phyloP scores from a whole-genome alignment of 345 rosid species.

The Camelina laxa region DNA sequence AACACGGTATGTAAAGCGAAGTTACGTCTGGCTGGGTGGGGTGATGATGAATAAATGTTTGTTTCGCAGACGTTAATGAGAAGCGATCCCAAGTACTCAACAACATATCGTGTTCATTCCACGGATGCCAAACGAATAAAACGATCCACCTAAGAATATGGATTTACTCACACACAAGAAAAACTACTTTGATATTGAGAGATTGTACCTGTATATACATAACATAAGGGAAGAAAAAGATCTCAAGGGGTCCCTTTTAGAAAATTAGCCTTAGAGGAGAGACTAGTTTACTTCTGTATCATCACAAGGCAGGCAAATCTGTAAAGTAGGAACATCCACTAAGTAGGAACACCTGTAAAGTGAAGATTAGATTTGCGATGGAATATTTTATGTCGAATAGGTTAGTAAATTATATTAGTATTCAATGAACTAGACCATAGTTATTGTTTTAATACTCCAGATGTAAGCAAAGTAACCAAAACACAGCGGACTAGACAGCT shows the following conservation, averaged over 20 bases:
- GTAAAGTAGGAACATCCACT: slow-evolving; percentile 12
- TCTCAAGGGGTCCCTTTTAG: neutral
- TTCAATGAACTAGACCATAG: neutral
- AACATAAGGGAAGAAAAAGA: neutral
- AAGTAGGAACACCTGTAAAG: slow-evolving; percentile 40
- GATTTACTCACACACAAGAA: neutral
- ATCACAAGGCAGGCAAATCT: neutral
- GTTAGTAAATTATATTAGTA: neutral
- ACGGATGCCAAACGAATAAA: slow-evolving; percentile 1
- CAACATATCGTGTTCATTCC: neutral
- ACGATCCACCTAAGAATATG: neutral
- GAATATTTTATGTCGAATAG: slow-evolving; percentile 5
- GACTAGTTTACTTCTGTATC: no score
- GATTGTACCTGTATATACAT: neutral
- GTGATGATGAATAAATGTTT: neutral
- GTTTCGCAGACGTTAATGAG: neutral
- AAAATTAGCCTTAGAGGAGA: no score
- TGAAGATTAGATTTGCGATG: slow-evolving; percentile 21
- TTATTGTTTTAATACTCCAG: neutral
- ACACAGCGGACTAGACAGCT: neutral
- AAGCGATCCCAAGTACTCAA: slow-evolving; percentile 18
- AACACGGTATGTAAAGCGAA: slow-evolving; percentile 3
- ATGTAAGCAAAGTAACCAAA: no score
- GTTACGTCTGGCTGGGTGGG: neutral
- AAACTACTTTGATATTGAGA: neutral